These are phyloP conservation scores for Penicillium flavigenum DNA, from an alignment of 495 filamentous ascomycete genomes.

Conservation along the genomic window DNA sequence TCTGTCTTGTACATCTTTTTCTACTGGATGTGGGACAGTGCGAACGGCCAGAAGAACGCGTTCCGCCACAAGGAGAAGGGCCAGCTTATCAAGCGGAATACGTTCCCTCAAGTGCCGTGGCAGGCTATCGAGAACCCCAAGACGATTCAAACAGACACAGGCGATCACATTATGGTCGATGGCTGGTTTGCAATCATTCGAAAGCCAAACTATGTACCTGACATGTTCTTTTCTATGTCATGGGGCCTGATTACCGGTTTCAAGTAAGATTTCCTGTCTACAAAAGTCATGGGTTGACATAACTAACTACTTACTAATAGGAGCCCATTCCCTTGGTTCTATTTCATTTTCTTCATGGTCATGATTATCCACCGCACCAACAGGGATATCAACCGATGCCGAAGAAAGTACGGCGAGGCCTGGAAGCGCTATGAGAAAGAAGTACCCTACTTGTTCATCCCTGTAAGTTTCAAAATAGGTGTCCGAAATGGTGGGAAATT, in stretches of 20 bases:
- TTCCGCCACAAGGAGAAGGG: constrained; percentile 81
- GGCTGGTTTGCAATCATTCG: constrained; percentile 90
- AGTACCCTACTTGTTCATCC: constrained; percentile 93
- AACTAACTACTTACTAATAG: constrained; percentile 2
- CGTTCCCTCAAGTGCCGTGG: constrained; percentile 91
- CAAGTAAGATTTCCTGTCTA: constrained; percentile 20
- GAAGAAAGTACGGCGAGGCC: constrained; percentile 81
- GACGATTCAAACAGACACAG: constrained; percentile 69
- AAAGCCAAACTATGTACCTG: constrained; percentile 91
- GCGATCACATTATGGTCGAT: constrained; percentile 78
- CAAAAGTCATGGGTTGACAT: not conserved
- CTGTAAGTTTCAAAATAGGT: constrained; percentile 57
- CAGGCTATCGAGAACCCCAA: constrained; percentile 72
- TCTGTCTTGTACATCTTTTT: constrained; percentile 72
- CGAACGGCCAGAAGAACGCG: constrained; percentile 89
- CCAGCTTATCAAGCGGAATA: constrained; percentile 64
- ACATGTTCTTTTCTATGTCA: constrained; percentile 73
- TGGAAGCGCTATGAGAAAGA: constrained; percentile 84
- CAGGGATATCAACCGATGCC: constrained; percentile 79
- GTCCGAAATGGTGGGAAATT: not conserved
- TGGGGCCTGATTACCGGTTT: constrained; percentile 66
- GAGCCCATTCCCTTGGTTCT: constrained; percentile 82
- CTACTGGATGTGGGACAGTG: constrained; percentile 89
- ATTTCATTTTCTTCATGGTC: constrained; percentile 77
- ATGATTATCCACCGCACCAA: constrained; percentile 89